A percentile compares a stretch with the other conserved stretches of the same genome.
These are phyloP conservation scores for Malassezia brasiliensis DNA, from an alignment of 1,284 basidiomycete genomes.

Conservation along the genomic window DNA sequence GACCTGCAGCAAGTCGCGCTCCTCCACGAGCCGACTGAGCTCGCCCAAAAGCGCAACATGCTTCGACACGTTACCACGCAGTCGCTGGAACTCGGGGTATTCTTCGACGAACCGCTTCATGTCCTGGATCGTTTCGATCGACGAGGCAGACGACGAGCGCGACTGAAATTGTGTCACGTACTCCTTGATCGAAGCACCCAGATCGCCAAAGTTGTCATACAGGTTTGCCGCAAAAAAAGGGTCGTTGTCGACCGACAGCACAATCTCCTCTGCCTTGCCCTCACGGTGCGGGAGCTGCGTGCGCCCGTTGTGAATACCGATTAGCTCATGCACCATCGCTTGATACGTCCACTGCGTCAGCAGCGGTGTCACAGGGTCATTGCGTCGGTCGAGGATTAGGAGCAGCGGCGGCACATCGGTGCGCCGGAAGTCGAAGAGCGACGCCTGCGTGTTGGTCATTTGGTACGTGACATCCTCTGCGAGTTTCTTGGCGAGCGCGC, in stretches of 20 bases:
- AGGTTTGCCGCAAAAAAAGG: slow-evolving; percentile 87
- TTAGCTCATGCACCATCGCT: slow-evolving; percentile 95
- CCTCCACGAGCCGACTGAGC: slow-evolving; percentile 76
- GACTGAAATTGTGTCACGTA: slow-evolving; percentile 93
- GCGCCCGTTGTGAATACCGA: slow-evolving; percentile 87
- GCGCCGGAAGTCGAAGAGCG: slow-evolving; percentile 53
- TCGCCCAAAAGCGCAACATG: slow-evolving; percentile 95
- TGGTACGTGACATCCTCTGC: slow-evolving; percentile 61
- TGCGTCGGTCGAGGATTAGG: slow-evolving; percentile 67
- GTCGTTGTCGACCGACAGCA: slow-evolving; percentile 81
- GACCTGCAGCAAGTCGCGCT: slow-evolving; percentile 65
- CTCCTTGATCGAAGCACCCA: slow-evolving; percentile 80
- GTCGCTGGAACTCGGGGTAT: slow-evolving; percentile 90
- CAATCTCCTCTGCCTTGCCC: slow-evolving; percentile 65
- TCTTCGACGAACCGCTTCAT: slow-evolving; percentile 73
- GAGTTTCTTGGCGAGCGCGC: slow-evolving; percentile 76
- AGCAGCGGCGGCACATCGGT: slow-evolving; percentile 54
- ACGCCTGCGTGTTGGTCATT: slow-evolving; percentile 46
- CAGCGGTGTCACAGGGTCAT: slow-evolving; percentile 96
- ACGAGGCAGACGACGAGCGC: slow-evolving; percentile 61
- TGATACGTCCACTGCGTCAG: slow-evolving; percentile 99
- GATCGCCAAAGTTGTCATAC: slow-evolving; percentile 89
- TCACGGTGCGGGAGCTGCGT: slow-evolving; percentile 10
- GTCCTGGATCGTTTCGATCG: slow-evolving; percentile 90
- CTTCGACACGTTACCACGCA: slow-evolving; percentile 96